A percentile compares a stretch with the other conserved stretches of the same genome.
These are phyloP conservation scores for Rosellinia necatrix DNA, from an alignment of 2,329 filamentous ascomycete species.

Conservation along the genomic window DNA sequence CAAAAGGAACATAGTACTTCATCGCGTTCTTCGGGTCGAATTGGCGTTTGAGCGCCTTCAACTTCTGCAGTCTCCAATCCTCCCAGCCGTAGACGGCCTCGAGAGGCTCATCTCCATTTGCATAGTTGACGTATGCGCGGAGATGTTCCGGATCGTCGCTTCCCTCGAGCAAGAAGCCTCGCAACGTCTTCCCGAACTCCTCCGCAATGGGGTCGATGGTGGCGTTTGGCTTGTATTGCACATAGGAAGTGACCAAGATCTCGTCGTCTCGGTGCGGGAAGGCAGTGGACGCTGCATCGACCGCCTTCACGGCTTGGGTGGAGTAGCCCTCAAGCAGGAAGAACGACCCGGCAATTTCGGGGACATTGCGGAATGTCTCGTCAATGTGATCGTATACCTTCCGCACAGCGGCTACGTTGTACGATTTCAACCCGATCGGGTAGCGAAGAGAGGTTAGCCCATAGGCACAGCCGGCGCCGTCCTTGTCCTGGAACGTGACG, in stretches of 20 bases:
- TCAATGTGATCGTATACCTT: constrained; percentile 31
- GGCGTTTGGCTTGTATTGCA: constrained; percentile 26
- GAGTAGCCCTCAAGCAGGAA: constrained; percentile 34
- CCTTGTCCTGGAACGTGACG: constrained; percentile 22
- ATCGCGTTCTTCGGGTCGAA: constrained; percentile 29
- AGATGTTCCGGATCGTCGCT: constrained; percentile 29
- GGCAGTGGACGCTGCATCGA: constrained; percentile 22
- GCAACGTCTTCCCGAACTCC: constrained; percentile 25
- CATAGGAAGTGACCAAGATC: constrained; percentile 28
- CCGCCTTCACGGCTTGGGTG: constrained; percentile 28
- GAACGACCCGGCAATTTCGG: constrained; percentile 28
- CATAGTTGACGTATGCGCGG: constrained; percentile 31
- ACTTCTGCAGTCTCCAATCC: constrained; percentile 26
- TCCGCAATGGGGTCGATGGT: constrained; percentile 22
- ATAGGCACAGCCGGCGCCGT: constrained; percentile 27
- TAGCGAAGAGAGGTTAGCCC: constrained; percentile 29
- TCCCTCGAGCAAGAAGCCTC: constrained; percentile 18
- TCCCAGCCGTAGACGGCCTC: constrained; percentile 31
- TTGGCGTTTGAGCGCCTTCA: constrained; percentile 21
- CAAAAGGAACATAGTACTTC: constrained; percentile 24
- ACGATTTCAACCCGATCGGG: constrained; percentile 28
- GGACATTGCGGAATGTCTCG: constrained; percentile 15
- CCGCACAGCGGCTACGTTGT: constrained; percentile 23
- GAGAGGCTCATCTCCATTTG: constrained; percentile 26
- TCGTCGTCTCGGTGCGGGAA: constrained; percentile 32